A percentile compares a stretch with the other conserved stretches of the same genome.
Conservation (phyloP, 2,329 filamentous ascomycete genomes). For the Dothideomycetidae sp. region DNA sequence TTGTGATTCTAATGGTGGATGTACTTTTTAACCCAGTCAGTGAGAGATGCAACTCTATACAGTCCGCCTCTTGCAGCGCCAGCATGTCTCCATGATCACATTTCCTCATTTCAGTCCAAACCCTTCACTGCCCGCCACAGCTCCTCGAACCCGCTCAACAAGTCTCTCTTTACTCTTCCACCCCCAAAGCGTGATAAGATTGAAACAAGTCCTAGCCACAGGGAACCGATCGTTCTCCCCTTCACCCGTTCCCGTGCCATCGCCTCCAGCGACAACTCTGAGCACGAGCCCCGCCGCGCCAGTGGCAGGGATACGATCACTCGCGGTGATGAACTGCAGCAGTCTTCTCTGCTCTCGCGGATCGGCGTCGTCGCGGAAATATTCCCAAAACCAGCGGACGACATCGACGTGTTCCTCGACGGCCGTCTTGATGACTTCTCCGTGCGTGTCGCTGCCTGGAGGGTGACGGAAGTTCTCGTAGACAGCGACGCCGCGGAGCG, state of each 20-base stretch:
- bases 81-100: too few species aligned
- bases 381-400: conserved; percentile 78
- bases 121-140: conserved; percentile 79
- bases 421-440: conserved; percentile 43
- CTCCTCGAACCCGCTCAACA: conserved; percentile 63
- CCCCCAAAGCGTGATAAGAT: conserved; percentile 61
- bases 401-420: conserved; percentile 49
- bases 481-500: conserved; percentile 59
- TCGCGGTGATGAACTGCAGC: conserved; percentile 76
- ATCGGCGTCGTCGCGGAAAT: conserved; percentile 50
- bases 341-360: conserved; percentile 61
- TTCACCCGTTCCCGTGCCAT: conserved; percentile 26
- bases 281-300: conserved; percentile 69
- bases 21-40: too few species aligned
- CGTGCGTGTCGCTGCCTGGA: conserved; percentile 38
- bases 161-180: conserved; percentile 54
- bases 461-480: conserved; percentile 61
- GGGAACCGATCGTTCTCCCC: conserved; percentile 63
- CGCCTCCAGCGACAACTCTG: conserved; percentile 59
- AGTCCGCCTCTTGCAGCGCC: too few species aligned
- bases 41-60: too few species aligned
- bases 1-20: too few species aligned
- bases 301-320: conserved; percentile 78
- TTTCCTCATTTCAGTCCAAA: conserved; percentile 85
- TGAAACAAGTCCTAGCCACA: conserved; percentile 83